Conservation (phyloP, 176 grass and related monocot genomes). For the Pontederia paniculata region DNA sequence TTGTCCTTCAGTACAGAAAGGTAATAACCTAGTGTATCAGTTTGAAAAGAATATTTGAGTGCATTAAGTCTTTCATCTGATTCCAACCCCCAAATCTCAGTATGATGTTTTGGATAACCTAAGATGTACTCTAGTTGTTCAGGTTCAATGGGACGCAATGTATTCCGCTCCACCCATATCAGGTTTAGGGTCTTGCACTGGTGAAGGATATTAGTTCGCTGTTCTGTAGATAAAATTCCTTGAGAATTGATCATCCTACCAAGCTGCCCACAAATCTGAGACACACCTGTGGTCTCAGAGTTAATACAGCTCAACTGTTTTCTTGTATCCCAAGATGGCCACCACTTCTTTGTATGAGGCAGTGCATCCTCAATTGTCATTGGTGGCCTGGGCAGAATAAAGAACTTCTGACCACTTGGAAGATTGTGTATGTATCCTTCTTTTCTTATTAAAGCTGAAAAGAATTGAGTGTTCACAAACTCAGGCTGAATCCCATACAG, state of each 20-base stretch:
- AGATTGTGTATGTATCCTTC: constrained; percentile 91
- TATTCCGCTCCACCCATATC: constrained; percentile 46
- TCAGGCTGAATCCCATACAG: constrained; percentile 56
- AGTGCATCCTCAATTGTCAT: constrained; percentile 53
- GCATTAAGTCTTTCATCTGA: constrained; percentile 30
- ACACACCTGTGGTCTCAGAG: constrained; percentile 17
- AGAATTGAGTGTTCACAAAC: constrained; percentile 47
- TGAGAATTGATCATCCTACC: constrained; percentile 34
- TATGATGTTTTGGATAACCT: constrained; percentile 59
- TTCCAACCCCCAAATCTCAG: constrained; percentile 30
- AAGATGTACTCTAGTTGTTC: constrained; percentile 54
- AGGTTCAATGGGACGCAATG: constrained; percentile 43
- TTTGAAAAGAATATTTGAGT: constrained; percentile 56
- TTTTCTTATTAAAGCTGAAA: constrained; percentile 48
- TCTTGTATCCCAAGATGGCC: constrained; percentile 69
- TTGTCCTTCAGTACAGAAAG: constrained; percentile 49
- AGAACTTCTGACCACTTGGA: constrained; percentile 28
- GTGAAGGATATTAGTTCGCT: constrained; percentile 27
- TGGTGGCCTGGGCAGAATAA: constrained; percentile 37
- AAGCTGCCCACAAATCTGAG: constrained; percentile 31
- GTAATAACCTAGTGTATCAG: constrained; percentile 37
- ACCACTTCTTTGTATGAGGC: constrained; percentile 36
- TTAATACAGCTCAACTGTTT: constrained; percentile 33
- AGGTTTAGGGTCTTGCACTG: constrained; percentile 53
- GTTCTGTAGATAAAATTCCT: constrained; percentile 36